phyloP scores from a whole-genome alignment of 371 early-diverging fungal species.

The Rhizomucor pusillus region DNA sequence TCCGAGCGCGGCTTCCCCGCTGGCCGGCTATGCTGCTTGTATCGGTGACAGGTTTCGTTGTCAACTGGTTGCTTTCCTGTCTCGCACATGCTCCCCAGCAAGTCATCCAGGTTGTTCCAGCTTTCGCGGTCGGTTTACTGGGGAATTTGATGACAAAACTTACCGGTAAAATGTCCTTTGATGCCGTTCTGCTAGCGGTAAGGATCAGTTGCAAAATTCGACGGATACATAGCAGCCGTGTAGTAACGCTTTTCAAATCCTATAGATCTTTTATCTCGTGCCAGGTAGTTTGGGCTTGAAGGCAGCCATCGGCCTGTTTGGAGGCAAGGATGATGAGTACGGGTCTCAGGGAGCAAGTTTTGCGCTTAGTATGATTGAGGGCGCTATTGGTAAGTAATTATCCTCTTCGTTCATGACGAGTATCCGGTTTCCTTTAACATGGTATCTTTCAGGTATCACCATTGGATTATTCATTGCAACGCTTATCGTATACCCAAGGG shows the following conservation, averaged over 20 bases:
- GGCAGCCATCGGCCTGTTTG: slow-evolving; percentile 45
- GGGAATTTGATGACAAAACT: slow-evolving; percentile 40
- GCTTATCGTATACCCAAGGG: slow-evolving; percentile 55
- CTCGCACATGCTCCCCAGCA: slow-evolving; percentile 47
- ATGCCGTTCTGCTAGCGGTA: slow-evolving; percentile 53
- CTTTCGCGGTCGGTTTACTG: slow-evolving; percentile 18
- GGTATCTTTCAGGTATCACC: slow-evolving; percentile 39
- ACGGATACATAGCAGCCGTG: too few relatives aligned
- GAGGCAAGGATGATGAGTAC: slow-evolving; percentile 26
- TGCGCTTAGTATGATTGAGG: slow-evolving; percentile 47
- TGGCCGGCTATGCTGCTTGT: slow-evolving; percentile 22
- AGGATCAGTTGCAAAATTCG: slow-evolving; percentile 7
- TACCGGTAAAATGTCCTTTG: slow-evolving; percentile 54
- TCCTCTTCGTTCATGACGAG: neutral
- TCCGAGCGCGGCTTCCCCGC: slow-evolving; percentile 32
- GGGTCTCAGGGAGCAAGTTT: slow-evolving; percentile 37
- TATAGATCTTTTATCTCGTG: slow-evolving; percentile 48
- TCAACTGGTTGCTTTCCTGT: slow-evolving; percentile 34
- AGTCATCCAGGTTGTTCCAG: slow-evolving; percentile 21
- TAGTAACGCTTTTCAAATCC: neutral
- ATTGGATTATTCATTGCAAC: slow-evolving; percentile 58
- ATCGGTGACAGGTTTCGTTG: slow-evolving; percentile 27
- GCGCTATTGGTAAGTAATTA: slow-evolving; percentile 17
- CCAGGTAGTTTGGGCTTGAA: slow-evolving; percentile 57
- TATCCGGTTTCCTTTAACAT: neutral